phyloP scores from a whole-genome alignment of 345 rosid genomes.

The Eucalyptus regnans region DNA sequence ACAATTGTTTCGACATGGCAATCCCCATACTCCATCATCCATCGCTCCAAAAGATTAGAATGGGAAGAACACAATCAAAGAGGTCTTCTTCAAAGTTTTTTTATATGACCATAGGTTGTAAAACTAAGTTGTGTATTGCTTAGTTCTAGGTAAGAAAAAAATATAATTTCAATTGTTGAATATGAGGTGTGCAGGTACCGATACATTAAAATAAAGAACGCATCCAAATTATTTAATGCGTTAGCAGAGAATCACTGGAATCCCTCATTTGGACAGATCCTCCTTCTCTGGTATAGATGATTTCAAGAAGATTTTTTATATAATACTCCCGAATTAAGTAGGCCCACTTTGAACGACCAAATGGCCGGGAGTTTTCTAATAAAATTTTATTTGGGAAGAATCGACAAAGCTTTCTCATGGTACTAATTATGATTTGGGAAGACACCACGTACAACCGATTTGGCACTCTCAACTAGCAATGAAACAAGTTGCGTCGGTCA shows the following conservation, averaged over 20 bases:
- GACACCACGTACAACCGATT: not conserved
- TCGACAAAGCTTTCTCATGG: not conserved
- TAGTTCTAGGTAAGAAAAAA: not conserved
- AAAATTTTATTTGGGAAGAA: not conserved
- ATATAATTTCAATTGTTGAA: rapidly evolving
- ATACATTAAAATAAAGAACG: rapidly evolving
- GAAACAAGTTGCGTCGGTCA: not conserved
- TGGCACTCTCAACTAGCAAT: not conserved
- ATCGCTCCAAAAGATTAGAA: not conserved
- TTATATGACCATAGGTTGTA: not conserved
- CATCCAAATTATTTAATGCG: too few species aligned
- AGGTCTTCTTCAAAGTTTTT: not conserved
- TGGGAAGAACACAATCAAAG: not conserved
- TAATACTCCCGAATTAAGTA: rapidly evolving
- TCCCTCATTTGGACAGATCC: rapidly evolving
- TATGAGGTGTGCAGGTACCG: rapidly evolving
- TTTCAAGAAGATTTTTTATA: not conserved
- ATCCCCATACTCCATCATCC: not conserved
- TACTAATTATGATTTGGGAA: not conserved
- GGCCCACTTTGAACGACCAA: not conserved
- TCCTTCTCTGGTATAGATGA: rapidly evolving
- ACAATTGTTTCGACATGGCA: not conserved
- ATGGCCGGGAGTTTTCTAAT: not conserved
- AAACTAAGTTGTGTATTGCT: not conserved
- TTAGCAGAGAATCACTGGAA: rapidly evolving